These are phyloP conservation scores for Ceratocystis smalleyi DNA, from an alignment of 2,329 filamentous ascomycete genomes.

Conservation along the genomic window DNA sequence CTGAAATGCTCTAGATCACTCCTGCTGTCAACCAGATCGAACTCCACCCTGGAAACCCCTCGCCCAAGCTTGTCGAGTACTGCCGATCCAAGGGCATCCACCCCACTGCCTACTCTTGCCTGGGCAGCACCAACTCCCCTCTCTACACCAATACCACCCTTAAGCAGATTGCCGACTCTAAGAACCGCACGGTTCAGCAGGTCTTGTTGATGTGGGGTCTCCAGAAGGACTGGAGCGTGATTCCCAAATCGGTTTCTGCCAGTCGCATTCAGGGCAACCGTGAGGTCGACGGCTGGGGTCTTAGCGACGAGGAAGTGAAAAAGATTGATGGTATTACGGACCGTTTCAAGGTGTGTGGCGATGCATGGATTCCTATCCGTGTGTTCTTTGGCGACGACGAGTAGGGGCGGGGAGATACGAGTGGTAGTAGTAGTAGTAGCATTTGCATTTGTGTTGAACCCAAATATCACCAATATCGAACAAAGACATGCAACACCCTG, in stretches of 20 bases:
- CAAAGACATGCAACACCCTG: neutral
- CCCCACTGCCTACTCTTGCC: conserved; percentile 57
- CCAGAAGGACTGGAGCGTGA: conserved; percentile 65
- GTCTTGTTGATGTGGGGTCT: conserved; percentile 68
- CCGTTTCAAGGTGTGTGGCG: conserved; percentile 70
- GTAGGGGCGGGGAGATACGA: conserved; percentile 27
- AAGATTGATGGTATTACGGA: conserved; percentile 52
- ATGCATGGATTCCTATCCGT: conserved; percentile 57
- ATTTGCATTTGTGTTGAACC: neutral
- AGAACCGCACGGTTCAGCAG: conserved; percentile 58
- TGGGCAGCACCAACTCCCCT: conserved; percentile 55
- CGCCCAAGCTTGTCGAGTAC: conserved; percentile 62
- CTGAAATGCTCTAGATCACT: conserved; percentile 27
- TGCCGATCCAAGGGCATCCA: conserved; percentile 60
- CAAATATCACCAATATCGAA: neutral
- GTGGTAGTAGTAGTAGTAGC: no score
- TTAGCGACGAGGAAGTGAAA: conserved; percentile 57
- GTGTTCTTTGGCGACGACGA: conserved; percentile 77
- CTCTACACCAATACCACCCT: conserved; percentile 52
- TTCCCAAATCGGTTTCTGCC: conserved; percentile 68
- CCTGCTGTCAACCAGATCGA: conserved; percentile 71
- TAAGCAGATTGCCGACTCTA: conserved; percentile 44
- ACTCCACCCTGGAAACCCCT: conserved; percentile 66
- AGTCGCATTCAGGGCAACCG: conserved; percentile 63
- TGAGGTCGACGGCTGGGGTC: conserved; percentile 54